Evolutionary conservation across 2,329 filamentous ascomycete species (phyloP).

Genomic region (Celoporthe dispersa): DNA sequence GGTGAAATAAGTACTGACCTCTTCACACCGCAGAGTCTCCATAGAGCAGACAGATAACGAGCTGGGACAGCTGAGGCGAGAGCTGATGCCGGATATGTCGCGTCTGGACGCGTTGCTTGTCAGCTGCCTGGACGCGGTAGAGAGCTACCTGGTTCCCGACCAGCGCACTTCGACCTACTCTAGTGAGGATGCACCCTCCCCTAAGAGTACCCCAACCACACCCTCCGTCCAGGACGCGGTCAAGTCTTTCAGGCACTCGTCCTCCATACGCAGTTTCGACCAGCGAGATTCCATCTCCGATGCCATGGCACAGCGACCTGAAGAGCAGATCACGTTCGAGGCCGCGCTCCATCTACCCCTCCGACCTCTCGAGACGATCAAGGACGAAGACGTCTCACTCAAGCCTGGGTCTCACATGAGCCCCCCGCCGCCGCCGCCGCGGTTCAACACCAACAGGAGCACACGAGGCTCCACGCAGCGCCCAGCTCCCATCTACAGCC

Average conservation of each 20-base stretch:
- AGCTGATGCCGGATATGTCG: constrained; percentile 9
- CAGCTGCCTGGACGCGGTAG: constrained; percentile 23
- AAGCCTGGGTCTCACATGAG: not conserved
- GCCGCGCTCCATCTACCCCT: constrained; percentile 3
- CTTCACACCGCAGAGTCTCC: not conserved
- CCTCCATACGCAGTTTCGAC: constrained; percentile 5
- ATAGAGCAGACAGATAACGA: constrained; percentile 7
- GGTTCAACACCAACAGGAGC: constrained; percentile 4
- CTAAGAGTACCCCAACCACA: constrained; percentile 2
- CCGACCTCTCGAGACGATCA: not conserved
- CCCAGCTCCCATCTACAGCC: constrained; percentile 22
- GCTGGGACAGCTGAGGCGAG: constrained; percentile 17
- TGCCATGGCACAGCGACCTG: not conserved
- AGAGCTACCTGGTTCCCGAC: constrained; percentile 10
- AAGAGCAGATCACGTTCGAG: constrained; percentile 10
- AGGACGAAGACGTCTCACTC: constrained; percentile 6
- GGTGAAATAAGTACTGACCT: not conserved
- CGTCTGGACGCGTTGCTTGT: constrained; percentile 16
- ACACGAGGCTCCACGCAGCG: not conserved
- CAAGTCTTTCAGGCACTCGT: constrained; percentile 15
- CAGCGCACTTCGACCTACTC: not conserved
- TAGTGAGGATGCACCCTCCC: not conserved
- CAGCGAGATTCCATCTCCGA: not conserved
- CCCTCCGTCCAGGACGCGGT: constrained; percentile 21
- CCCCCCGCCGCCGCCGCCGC: not conserved